These are phyloP conservation scores for Penicillium desertorum DNA, from an alignment of 495 filamentous ascomycete species.

Conservation along the genomic window DNA sequence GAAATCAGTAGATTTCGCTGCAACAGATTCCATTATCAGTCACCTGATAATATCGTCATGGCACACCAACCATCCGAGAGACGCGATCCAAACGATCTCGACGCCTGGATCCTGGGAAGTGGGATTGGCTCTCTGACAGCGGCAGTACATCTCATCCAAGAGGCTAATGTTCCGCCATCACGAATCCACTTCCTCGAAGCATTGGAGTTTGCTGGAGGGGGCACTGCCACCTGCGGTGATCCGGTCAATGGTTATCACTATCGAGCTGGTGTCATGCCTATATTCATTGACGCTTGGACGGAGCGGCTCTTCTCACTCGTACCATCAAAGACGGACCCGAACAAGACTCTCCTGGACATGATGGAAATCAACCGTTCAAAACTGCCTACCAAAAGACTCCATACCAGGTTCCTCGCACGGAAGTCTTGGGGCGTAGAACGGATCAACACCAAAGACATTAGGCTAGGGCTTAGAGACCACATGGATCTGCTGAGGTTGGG, in stretches of 20 bases:
- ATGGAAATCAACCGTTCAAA: neutral
- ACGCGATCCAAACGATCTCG: neutral
- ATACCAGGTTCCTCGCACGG: slow-evolving; percentile 1
- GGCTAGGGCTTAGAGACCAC: slow-evolving; percentile 22
- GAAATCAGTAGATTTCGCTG: too few species aligned
- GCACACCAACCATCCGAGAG: too few species aligned
- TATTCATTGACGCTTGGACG: slow-evolving; percentile 38
- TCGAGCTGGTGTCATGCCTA: slow-evolving; percentile 37
- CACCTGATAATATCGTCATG: too few species aligned
- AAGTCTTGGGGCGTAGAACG: neutral
- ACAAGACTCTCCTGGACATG: slow-evolving; percentile 17
- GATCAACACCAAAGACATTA: neutral
- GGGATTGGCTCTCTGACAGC: slow-evolving; percentile 45
- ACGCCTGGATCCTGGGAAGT: slow-evolving; percentile 39
- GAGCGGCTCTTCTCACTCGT: slow-evolving; percentile 38
- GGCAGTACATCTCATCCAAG: slow-evolving; percentile 43
- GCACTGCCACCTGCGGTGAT: slow-evolving; percentile 36
- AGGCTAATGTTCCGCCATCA: slow-evolving; percentile 40
- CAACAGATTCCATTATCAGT: too few species aligned
- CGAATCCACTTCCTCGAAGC: slow-evolving; percentile 47
- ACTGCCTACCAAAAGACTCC: neutral
- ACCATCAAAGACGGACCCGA: slow-evolving; percentile 28
- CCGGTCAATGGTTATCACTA: slow-evolving; percentile 41
- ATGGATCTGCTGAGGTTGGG: slow-evolving; percentile 34
- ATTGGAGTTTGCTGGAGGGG: slow-evolving; percentile 29